Conservation (phyloP, 768 basidiomycete species). For the Boletus tylopilopsis region DNA sequence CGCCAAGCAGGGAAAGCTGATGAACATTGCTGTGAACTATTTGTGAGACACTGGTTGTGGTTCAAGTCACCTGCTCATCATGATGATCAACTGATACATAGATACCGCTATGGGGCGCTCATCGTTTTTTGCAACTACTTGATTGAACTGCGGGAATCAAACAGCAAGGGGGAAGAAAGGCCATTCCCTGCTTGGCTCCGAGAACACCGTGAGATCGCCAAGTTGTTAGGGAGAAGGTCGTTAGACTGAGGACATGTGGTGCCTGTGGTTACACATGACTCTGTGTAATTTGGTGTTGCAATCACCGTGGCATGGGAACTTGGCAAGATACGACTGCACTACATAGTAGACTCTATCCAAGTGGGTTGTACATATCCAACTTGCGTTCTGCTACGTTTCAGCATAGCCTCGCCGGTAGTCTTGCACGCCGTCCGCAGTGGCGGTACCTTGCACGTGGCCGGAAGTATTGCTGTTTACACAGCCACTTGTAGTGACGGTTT, state of each 20-base stretch:
- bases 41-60: conserved; percentile 45
- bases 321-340: no score
- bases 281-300: neutral
- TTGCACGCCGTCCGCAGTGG: neutral
- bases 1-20: conserved; percentile 70
- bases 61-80: conserved; percentile 5
- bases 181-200: conserved; percentile 82
- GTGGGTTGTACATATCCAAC: no score
- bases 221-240: conserved; percentile 62
- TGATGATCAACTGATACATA: conserved; percentile 27
- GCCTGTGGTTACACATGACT: neutral
- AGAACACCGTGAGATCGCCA: conserved; percentile 82
- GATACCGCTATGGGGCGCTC: conserved; percentile 85
- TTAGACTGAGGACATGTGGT: conserved; percentile 47
- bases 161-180: conserved; percentile 33
- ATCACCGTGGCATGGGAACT: conserved; percentile 1
- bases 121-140: conserved; percentile 96
- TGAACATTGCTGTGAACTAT: conserved; percentile 82
- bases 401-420: no score
- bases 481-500: conserved; percentile 17
- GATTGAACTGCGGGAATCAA: conserved; percentile 57
- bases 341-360: no score
- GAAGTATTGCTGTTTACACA: conserved; percentile 9
- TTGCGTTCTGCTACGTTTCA: no score
- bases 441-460: conserved; percentile 18